Evolutionary conservation across 164 flowering plant species (phyloP).

Genomic region (Stephania cephalantha): DNA sequence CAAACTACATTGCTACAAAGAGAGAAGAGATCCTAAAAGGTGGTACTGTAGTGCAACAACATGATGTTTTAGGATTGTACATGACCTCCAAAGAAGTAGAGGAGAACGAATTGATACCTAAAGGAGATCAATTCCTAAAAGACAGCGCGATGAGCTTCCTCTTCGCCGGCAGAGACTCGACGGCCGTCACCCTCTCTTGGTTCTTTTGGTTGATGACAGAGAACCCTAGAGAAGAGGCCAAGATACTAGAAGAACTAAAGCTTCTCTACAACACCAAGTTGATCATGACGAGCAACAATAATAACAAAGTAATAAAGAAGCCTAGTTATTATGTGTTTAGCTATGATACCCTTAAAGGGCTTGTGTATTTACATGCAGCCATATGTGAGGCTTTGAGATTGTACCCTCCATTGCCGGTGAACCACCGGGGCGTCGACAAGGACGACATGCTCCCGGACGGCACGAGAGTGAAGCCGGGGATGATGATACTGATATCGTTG

Average conservation of each 20-base stretch:
- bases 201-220: too few relatives aligned
- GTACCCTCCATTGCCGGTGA: slow-evolving; percentile 24
- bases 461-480: slow-evolving; percentile 17
- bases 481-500: slow-evolving; percentile 14
- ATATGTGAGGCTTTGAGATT: slow-evolving; percentile 26
- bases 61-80: too few relatives aligned
- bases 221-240: too few relatives aligned
- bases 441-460: slow-evolving; percentile 27
- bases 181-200: too few relatives aligned
- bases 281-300: too few relatives aligned
- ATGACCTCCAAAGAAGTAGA: too few relatives aligned
- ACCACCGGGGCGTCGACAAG: slow-evolving; percentile 15
- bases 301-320: background rate
- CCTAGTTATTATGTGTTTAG: background rate
- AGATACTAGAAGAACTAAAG: too few relatives aligned
- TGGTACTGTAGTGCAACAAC: background rate
- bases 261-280: too few relatives aligned
- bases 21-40: slow-evolving; percentile 3
- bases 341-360: slow-evolving; percentile 17
- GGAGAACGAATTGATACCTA: too few relatives aligned
- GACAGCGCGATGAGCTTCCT: too few relatives aligned
- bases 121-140: too few relatives aligned
- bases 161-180: too few relatives aligned
- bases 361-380: slow-evolving; percentile 32
- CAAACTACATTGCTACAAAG: background rate